phyloP scores from a whole-genome alignment of 805 yeast species.

The Ogataea parapolymorpha region DNA sequence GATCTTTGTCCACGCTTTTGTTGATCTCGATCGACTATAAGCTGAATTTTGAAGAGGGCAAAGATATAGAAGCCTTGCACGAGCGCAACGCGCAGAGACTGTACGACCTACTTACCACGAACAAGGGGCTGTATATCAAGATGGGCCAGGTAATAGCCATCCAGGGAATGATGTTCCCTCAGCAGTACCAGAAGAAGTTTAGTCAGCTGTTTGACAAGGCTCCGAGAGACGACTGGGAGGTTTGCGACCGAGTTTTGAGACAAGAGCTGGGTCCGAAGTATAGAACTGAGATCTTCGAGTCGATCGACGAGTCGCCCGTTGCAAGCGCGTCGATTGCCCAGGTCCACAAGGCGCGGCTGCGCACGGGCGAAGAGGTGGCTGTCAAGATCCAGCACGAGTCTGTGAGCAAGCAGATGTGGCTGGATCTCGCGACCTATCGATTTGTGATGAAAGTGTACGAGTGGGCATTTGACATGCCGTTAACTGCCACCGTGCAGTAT shows the following conservation, averaged over 20 bases:
- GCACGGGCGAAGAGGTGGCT: constrained; percentile 52
- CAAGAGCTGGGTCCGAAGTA: constrained; percentile 43
- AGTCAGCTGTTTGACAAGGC: constrained; percentile 63
- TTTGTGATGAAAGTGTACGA: constrained; percentile 51
- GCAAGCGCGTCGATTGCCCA: constrained; percentile 79
- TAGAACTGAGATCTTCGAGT: constrained; percentile 35
- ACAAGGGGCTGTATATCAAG: constrained; percentile 67
- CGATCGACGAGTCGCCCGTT: constrained; percentile 53
- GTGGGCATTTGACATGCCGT: constrained; percentile 60
- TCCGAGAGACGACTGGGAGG: constrained; percentile 53
- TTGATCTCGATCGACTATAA: constrained; percentile 62
- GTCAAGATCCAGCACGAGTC: constrained; percentile 65
- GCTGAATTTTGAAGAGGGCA: constrained; percentile 42
- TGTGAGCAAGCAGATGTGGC: constrained; percentile 54
- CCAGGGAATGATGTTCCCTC: constrained; percentile 67
- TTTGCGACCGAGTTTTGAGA: constrained; percentile 39
- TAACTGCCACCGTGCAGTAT: constrained; percentile 52
- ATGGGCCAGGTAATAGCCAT: constrained; percentile 78
- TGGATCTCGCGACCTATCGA: constrained; percentile 60
- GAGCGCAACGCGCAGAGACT: constrained; percentile 53
- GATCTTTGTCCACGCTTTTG: constrained; percentile 46
- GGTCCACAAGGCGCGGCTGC: constrained; percentile 54
- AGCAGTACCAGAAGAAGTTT: constrained; percentile 57
- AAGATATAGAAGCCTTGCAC: constrained; percentile 54
- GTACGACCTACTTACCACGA: constrained; percentile 40